These are phyloP conservation scores for Podospora pseudoanserina DNA, from an alignment of 495 filamentous ascomycete genomes.

Conservation along the genomic window DNA sequence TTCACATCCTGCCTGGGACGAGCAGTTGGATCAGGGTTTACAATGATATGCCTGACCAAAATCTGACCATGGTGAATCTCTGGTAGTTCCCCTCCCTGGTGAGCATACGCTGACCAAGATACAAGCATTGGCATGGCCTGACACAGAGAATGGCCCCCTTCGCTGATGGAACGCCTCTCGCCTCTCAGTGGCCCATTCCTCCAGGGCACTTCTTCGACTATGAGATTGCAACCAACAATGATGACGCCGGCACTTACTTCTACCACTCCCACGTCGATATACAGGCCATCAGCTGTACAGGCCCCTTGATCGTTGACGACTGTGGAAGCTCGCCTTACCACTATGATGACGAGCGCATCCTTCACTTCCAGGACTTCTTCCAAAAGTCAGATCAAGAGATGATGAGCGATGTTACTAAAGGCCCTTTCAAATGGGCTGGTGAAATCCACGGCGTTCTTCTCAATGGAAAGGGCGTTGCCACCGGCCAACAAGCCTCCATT, in stretches of 20 bases:
- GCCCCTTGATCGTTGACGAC: slow-evolving; percentile 55
- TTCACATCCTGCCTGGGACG: slow-evolving; percentile 46
- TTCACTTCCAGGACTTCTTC: slow-evolving; percentile 53
- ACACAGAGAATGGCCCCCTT: slow-evolving; percentile 53
- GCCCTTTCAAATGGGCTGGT: slow-evolving; percentile 44
- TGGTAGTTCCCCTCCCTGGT: background rate
- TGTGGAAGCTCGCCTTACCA: slow-evolving; percentile 40
- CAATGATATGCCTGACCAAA: slow-evolving; percentile 52
- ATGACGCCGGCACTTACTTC: slow-evolving; percentile 55
- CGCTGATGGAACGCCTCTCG: slow-evolving; percentile 52
- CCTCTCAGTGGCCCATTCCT: slow-evolving; percentile 57
- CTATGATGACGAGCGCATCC: slow-evolving; percentile 55
- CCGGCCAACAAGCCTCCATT: slow-evolving; percentile 26
- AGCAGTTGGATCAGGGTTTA: slow-evolving; percentile 57
- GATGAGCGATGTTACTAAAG: slow-evolving; percentile 34
- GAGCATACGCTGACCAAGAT: background rate
- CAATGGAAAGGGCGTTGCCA: slow-evolving; percentile 42
- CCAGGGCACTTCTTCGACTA: slow-evolving; percentile 61
- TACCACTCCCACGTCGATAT: slow-evolving; percentile 60
- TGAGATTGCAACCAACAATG: slow-evolving; percentile 47
- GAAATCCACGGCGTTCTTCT: slow-evolving; percentile 50
- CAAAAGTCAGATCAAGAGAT: slow-evolving; percentile 43
- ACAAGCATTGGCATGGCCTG: slow-evolving; percentile 60
- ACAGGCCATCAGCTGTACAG: slow-evolving; percentile 51
- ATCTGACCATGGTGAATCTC: slow-evolving; percentile 51